phyloP scores from a whole-genome alignment of 2,329 filamentous ascomycete species.

The Thyridium curvatum region DNA sequence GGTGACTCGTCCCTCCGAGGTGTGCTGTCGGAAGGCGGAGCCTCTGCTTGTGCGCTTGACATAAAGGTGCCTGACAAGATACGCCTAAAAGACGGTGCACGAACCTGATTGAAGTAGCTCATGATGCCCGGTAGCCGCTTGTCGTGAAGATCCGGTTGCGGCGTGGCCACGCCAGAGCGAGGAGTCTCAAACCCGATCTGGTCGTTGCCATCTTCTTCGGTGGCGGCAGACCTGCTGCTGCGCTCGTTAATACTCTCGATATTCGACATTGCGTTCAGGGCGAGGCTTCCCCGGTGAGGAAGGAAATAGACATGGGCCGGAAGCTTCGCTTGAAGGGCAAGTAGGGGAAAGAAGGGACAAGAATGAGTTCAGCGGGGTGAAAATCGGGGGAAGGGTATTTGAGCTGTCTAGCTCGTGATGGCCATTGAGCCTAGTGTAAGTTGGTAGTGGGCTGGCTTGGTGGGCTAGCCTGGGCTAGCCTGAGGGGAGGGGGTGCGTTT shows the following conservation, averaged over 20 bases:
- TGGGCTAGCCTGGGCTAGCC: not conserved
- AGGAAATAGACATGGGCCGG: too few species aligned
- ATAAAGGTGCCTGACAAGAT: conserved; percentile 31
- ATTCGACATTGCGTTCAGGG: too few species aligned
- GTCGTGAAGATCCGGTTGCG: conserved; percentile 87
- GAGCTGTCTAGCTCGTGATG: not conserved
- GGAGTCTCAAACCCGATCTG: conserved; percentile 81
- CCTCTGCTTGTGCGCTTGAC: conserved; percentile 30
- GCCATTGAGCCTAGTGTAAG: not conserved
- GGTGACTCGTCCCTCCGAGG: conserved; percentile 5
- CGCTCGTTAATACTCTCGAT: conserved; percentile 42
- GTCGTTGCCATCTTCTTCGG: conserved; percentile 67
- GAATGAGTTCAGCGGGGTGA: conserved; percentile 9
- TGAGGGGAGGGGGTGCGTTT: not conserved
- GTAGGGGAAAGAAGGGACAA: conserved; percentile 9
- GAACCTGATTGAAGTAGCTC: conserved; percentile 99
- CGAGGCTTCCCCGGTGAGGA: too few species aligned
- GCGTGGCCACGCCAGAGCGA: conserved; percentile 85
- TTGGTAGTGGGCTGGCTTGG: not conserved
- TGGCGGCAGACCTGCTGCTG: conserved; percentile 42
- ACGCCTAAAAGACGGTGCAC: conserved; percentile 67
- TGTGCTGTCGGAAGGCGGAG: conserved; percentile 19
- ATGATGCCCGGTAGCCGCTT: conserved; percentile 94
- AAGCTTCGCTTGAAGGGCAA: conserved; percentile 6
- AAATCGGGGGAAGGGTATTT: conserved; percentile 4